Percentiles rank a stretch among this genome's conserved stretches.
These are phyloP conservation scores for Cladophialophora yegresii DNA, from an alignment of 2,329 filamentous ascomycete genomes.

Conservation along the genomic window DNA sequence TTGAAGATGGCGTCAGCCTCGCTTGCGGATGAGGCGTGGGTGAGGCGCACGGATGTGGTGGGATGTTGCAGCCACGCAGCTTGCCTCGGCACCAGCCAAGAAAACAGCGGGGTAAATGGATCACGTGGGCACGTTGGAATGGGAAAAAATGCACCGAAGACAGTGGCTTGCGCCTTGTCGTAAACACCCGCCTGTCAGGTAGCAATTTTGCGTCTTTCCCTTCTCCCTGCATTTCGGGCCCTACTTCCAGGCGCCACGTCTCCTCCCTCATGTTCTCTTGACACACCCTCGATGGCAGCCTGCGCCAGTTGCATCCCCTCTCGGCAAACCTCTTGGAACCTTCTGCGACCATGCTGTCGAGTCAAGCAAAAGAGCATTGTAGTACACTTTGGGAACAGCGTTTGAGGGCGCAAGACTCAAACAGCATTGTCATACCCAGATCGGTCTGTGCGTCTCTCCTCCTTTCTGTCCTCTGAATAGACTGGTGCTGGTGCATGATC, in stretches of 20 bases:
- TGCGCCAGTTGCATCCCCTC: no score
- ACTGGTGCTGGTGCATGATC: neutral
- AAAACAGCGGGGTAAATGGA: no score
- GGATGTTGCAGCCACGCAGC: neutral
- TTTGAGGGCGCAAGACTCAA: neutral
- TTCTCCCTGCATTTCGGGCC: neutral
- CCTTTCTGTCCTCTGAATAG: neutral
- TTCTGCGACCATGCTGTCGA: neutral
- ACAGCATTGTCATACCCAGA: neutral
- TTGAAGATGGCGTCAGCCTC: conserved; percentile 28
- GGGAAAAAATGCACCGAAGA: neutral
- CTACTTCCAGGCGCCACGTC: neutral
- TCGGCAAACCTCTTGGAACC: neutral
- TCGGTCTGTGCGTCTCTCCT: neutral
- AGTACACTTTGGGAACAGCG: neutral
- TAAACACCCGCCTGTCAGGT: neutral
- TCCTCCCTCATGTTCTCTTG: neutral
- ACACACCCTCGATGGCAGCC: neutral
- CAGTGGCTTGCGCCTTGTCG: neutral
- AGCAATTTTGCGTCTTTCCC: neutral
- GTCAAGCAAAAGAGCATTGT: neutral
- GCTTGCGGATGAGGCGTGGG: conserved; percentile 30
- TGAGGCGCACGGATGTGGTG: conserved; percentile 13
- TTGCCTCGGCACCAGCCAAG: neutral
- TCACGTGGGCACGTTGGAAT: neutral